Conservation (phyloP, 768 basidiomycete genomes). For the Agrocybe praecox region DNA sequence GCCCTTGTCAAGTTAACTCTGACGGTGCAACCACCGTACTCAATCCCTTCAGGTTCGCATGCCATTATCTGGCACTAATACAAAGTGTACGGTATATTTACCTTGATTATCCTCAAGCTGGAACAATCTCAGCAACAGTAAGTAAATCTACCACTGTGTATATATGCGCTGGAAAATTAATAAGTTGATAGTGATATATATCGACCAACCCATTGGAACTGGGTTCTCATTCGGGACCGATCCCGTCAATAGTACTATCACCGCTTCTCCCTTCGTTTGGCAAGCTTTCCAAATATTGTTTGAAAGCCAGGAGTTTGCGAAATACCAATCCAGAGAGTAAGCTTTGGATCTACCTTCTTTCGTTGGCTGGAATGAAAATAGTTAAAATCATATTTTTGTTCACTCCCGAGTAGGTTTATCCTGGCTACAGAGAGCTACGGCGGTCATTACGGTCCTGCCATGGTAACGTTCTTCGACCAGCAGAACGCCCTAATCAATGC, state of each 20-base stretch:
- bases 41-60: conserved; percentile 59
- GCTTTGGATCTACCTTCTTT: conserved; percentile 16
- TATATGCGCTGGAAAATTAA: background rate
- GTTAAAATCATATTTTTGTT: background rate
- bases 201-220: conserved; percentile 69
- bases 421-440: conserved; percentile 71
- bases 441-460: conserved; percentile 67
- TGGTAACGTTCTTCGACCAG: conserved; percentile 64
- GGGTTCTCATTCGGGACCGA: conserved; percentile 64
- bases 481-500: conserved; percentile 56
- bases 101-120: conserved; percentile 40
- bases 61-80: background rate
- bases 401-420: conserved; percentile 55
- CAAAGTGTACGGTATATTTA: background rate
- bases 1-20: conserved; percentile 61
- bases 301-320: conserved; percentile 53
- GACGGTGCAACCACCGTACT: conserved; percentile 53
- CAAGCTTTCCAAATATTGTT: conserved; percentile 64
- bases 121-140: conserved; percentile 71
- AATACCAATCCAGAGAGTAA: conserved; percentile 56
- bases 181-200: conserved; percentile 56
- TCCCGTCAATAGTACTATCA: conserved; percentile 56
- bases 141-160: conserved; percentile 21
- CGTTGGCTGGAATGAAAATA: background rate
- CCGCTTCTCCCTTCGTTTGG: conserved; percentile 64